Base-by-base conservation (phyloP, 768 basidiomycete genomes). In the Xanthoconium purpureum region DNA sequence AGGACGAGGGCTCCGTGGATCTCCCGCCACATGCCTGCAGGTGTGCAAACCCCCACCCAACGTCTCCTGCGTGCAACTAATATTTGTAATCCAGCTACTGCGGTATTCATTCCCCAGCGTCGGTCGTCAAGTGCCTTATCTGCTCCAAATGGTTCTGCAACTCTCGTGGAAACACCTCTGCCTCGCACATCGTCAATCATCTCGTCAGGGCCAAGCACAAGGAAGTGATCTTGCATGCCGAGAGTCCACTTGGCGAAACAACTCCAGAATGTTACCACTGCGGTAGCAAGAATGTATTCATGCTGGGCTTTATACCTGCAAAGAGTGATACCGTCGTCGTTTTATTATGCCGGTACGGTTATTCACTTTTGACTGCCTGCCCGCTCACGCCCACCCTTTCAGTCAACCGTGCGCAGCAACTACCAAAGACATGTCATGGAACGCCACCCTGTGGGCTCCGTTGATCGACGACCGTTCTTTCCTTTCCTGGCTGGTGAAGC, bases 301-400 rank as follows among this genome's bases (percentile, higher is more conserved):
- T 98, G 91, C 83, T 99, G 17, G 97, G 97, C 5, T 99, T 99
- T 67, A 99, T 99, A 65, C 97, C 97, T 3, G 97, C 97, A 18
- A 99, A 99, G 77, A 93, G 91, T 67, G 97, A 99, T 67, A 98
- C 97, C 6, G 97, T 99, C 38, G 97, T 99, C 36, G 96, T 99
- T 35, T 79, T 99, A 17, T 81, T 99, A 17, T 99, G 95, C 70
- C 89, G 96, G 94, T 95, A 66, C 59, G 89, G 50, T 10, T 2
- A 13, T 45, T 9, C 28, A 13, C 11, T 45, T 32, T 7, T 42
- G 42, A 29, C 17, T 10, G 8, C 9, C 6, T 52, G 3, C 44
- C 42, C 30, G n/a, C 52, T 57, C 56, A 52, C 32, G 38, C 37
- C 17, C 7, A 8, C 33, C 9, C 15, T 18, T 55, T 12, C 65